phyloP scores from a whole-genome alignment of 1,284 basidiomycete genomes.

The Leccinum pachyderme region DNA sequence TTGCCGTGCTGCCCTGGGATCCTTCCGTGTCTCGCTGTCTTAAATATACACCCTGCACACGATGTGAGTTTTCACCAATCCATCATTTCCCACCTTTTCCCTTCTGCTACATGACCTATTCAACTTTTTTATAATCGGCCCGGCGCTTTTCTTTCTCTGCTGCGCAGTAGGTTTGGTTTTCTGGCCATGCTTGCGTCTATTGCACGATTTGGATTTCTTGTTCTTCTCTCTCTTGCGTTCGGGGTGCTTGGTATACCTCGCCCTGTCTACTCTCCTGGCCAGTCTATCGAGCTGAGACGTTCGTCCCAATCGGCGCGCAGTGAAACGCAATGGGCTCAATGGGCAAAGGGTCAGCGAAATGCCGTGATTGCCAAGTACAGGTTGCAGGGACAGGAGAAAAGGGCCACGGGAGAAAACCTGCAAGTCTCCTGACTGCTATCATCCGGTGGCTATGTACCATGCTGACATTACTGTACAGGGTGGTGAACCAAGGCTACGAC shows the following conservation, averaged over 20 bases:
- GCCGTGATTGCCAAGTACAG: slow-evolving; percentile 26
- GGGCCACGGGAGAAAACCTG: slow-evolving; percentile 24
- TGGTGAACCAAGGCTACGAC: slow-evolving; percentile 25
- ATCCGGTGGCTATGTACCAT: background rate
- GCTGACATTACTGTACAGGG: slow-evolving; percentile 13
- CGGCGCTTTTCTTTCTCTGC: background rate
- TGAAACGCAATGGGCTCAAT: slow-evolving; percentile 21
- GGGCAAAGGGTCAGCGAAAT: slow-evolving; percentile 25
- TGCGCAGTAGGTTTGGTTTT: slow-evolving; percentile 7
- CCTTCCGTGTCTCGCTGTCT: background rate
- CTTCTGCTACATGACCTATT: slow-evolving; percentile 3
- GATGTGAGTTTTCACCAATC: slow-evolving; percentile 1
- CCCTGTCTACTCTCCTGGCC: slow-evolving; percentile 13
- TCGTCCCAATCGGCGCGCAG: slow-evolving; percentile 15
- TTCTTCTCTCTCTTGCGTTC: slow-evolving; percentile 15
- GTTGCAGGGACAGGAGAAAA: slow-evolving; percentile 12
- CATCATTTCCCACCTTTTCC: slow-evolving; percentile 11
- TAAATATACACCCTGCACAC: slow-evolving; percentile 10
- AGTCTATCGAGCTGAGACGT: slow-evolving; percentile 20
- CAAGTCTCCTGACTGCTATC: slow-evolving; percentile 1
- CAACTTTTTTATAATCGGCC: slow-evolving; percentile 8
- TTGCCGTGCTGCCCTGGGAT: slow-evolving; percentile 2
- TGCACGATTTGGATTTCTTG: slow-evolving; percentile 8
- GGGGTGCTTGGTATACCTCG: slow-evolving; percentile 14
- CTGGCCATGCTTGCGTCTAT: slow-evolving; percentile 12